Conservation (phyloP, 345 rosid species). For the Citrus glauca region DNA sequence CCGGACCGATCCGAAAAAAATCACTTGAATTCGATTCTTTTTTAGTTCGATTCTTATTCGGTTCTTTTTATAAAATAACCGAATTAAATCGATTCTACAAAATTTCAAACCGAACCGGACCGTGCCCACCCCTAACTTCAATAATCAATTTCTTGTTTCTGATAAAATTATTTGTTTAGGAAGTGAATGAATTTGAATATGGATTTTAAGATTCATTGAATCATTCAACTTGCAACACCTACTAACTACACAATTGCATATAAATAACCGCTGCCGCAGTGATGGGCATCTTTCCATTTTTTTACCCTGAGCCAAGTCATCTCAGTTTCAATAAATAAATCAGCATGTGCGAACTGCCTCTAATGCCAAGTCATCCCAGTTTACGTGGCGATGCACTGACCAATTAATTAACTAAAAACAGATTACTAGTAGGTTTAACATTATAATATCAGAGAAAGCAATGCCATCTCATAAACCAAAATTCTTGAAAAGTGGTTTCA, state of each 20-base stretch:
- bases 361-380: background rate
- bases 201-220: too few species aligned
- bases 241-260: background rate
- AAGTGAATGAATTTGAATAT: background rate
- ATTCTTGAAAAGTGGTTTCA: too few species aligned
- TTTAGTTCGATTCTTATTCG: too few species aligned
- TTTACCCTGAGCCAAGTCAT: too few species aligned
- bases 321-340: background rate
- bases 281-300: background rate
- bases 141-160: background rate
- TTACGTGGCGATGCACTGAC: background rate
- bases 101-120: too few species aligned
- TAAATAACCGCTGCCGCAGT: background rate
- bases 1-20: too few species aligned
- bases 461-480: background rate
- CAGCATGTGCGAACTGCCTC: background rate
- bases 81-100: too few species aligned
- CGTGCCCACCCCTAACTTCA: background rate
- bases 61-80: too few species aligned
- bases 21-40: rapidly evolving
- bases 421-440: background rate
- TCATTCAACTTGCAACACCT: too few species aligned
- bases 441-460: background rate
- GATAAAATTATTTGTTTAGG: background rate
- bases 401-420: background rate